Percentiles rank a stretch among this genome's conserved stretches.
Conservation (phyloP, 108 stramenopile species). For the Tribonema minus region DNA sequence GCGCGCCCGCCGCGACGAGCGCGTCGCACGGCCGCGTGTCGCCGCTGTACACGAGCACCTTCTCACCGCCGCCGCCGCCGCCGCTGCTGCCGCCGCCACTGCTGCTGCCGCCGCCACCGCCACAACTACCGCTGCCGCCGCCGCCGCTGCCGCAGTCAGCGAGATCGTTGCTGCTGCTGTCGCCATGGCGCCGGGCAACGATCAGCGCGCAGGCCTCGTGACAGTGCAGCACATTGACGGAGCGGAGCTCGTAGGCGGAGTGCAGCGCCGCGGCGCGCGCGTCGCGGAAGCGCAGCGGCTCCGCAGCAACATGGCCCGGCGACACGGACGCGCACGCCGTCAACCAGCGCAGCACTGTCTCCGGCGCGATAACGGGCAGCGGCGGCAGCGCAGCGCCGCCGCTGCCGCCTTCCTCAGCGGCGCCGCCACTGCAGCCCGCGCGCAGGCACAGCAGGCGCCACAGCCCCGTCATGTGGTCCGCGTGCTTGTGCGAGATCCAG, state of each 20-base stretch:
- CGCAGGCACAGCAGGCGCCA: slow-evolving; percentile 61
- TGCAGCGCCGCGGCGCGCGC: background rate
- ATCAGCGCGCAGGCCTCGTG: background rate
- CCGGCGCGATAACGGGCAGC: slow-evolving; percentile 23
- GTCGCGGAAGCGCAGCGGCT: background rate
- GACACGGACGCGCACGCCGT: slow-evolving; percentile 14
- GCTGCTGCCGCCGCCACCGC: background rate
- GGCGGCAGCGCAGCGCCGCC: background rate
- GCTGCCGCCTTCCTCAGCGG: background rate
- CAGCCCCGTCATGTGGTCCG: slow-evolving; percentile 93
- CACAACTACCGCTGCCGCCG: background rate
- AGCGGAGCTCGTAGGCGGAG: background rate
- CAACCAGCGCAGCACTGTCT: slow-evolving; percentile 20
- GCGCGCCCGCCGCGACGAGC: slow-evolving; percentile 64
- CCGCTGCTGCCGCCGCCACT: background rate
- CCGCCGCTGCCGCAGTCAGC: background rate
- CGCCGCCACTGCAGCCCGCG: background rate
- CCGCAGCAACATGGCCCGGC: background rate
- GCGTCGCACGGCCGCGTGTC: slow-evolving; percentile 82
- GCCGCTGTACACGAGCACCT: slow-evolving; percentile 76
- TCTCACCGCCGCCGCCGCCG: background rate
- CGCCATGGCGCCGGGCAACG: background rate
- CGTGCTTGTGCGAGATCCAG: slow-evolving; percentile 96
- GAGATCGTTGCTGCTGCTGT: too few species aligned
- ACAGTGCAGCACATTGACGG: background rate